Evolutionary conservation across 2,329 filamentous ascomycete species (phyloP).

Genomic region (Xylariaceae sp.): DNA sequence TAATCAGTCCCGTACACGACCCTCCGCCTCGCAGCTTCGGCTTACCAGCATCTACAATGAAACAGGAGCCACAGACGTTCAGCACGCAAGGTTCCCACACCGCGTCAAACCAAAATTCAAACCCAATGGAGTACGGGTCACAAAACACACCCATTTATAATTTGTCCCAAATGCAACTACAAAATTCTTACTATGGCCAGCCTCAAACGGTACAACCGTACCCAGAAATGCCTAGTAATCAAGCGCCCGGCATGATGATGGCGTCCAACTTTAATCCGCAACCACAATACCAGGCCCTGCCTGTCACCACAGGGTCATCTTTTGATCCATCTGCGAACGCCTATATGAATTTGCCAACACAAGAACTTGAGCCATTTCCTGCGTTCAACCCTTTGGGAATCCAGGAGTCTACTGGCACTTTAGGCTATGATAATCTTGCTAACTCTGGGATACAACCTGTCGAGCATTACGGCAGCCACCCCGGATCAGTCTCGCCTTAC

Average conservation of each 20-base stretch:
- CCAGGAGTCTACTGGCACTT: slow-evolving; percentile 35
- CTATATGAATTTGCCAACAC: slow-evolving; percentile 37
- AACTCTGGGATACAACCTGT: slow-evolving; percentile 35
- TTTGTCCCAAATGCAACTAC: slow-evolving; percentile 22
- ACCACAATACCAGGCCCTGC: slow-evolving; percentile 36
- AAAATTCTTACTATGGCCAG: slow-evolving; percentile 29
- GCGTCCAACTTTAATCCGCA: slow-evolving; percentile 27
- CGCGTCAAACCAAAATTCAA: slow-evolving; percentile 13
- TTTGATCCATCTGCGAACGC: slow-evolving; percentile 32
- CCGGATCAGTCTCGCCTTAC: slow-evolving; percentile 48
- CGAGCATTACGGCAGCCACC: slow-evolving; percentile 42
- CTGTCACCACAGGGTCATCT: slow-evolving; percentile 34
- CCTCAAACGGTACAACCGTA: slow-evolving; percentile 20
- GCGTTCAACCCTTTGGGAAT: slow-evolving; percentile 43
- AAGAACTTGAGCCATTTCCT: slow-evolving; percentile 42
- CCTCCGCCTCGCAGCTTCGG: slow-evolving; percentile 45
- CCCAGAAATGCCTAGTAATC: slow-evolving; percentile 21
- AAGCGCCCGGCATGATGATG: slow-evolving; percentile 29
- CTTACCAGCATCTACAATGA: slow-evolving; percentile 37
- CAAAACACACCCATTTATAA: slow-evolving; percentile 22
- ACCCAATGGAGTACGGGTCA: slow-evolving; percentile 25
- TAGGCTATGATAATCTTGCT: slow-evolving; percentile 40
- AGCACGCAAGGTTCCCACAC: slow-evolving; percentile 25
- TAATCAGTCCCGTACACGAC: slow-evolving; percentile 69
- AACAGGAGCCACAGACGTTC: slow-evolving; percentile 34